Evolutionary conservation across 176 grass and related monocot genomes (phyloP), one percentile per base, ranked within the genome.

Genomic region (Rhynchospora breviuscula): DNA sequence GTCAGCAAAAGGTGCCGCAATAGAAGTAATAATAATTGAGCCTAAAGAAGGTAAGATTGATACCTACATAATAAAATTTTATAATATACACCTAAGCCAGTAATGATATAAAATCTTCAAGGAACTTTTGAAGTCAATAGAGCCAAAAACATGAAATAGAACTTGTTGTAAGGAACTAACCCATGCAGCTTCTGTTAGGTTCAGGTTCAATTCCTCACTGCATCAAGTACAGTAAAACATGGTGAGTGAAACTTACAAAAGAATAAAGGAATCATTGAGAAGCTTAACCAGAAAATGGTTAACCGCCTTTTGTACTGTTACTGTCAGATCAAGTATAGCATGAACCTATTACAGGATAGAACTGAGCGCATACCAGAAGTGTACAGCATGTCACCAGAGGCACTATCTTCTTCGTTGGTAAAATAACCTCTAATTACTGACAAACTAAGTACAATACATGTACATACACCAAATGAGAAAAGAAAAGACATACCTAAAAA

Each of bases 131-230:
- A 80, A 22, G 8, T 80, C 59, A 46, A 62, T 13, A 46, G 43
- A 31, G 53, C 80, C n/a, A 29, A 33, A 52, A 18, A 18, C 14
- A 56, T 53, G 71, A 57, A 25, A 59, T 63, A 85, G 89, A 86
- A 44, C 5, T 48, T 82, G 0, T 58, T 11, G 18, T 33, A 18
- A 76, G 64, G 59, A 56, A 92, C 81, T 68, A 91, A 99, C 96
- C 96, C 91, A 93, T 87, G 96, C 96, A 56, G 96, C 96, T 90
- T 99, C 91, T 70, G 89, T 95, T 79, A 98, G 90, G 87, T 98
- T 98, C 87, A 98, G 79, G 88, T 93, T 67, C 88, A 98, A 87
- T 88, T 93, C 89, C 89, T 98, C 93, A 68, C 96, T 98, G 88
- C 29, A 22, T 71, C 81, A 86, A 67, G 75, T 70, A 81, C 53